Conservation (phyloP, 176 grass and related monocot species). For the Chrysopogon serrulatus region DNA sequence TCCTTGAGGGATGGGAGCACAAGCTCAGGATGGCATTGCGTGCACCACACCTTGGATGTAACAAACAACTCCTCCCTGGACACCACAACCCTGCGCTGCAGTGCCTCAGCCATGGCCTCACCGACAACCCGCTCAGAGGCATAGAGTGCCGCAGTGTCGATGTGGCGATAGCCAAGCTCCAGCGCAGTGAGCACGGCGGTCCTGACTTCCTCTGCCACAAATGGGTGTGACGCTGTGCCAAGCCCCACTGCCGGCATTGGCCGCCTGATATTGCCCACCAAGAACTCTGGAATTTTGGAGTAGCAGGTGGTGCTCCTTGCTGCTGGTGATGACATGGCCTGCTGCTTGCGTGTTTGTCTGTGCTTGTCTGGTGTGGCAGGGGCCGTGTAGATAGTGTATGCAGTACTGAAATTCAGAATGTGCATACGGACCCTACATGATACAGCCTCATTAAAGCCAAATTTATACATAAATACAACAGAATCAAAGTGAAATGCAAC, state of each 20-base stretch:
- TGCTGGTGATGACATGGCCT: neutral
- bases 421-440: conserved; percentile 2
- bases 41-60: conserved; percentile 72
- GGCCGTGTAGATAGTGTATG: neutral
- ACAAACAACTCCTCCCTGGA: conserved; percentile 52
- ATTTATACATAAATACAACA: neutral
- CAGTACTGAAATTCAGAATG: neutral
- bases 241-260: conserved; percentile 34
- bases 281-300: conserved; percentile 26
- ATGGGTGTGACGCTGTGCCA: conserved; percentile 28
- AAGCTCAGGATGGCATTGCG: conserved; percentile 54
- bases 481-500: neutral
- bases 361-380: neutral
- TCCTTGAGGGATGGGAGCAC: conserved; percentile 53
- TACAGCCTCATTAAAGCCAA: neutral
- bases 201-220: conserved; percentile 19
- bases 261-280: neutral
- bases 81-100: conserved; percentile 18
- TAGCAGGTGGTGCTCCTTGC: neutral
- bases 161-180: conserved; percentile 61
- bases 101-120: conserved; percentile 35
- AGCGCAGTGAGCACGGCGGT: conserved; percentile 28
- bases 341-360: neutral
- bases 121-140: conserved; percentile 39
- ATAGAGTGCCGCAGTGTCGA: conserved; percentile 50